Base-by-base conservation (phyloP, 164 flowering plant genomes). In the Sextonia rubra region DNA sequence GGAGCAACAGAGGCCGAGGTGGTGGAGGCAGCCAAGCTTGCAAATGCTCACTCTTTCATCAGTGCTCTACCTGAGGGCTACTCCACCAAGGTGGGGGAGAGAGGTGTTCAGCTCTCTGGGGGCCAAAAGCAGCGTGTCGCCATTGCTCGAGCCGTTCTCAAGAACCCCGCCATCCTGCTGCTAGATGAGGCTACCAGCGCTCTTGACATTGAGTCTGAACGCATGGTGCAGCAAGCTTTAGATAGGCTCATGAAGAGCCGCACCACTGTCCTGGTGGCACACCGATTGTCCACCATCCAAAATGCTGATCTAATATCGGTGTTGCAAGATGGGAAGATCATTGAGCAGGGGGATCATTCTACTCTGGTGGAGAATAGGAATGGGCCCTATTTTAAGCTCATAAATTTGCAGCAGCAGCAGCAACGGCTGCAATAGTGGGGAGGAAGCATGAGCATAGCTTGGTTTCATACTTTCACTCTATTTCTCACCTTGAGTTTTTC, bases 171-270 rank as follows among this genome's bases (percentile, higher is more conserved):
- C 61, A 90, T 96, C 55, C 74, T 96, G 76, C 81, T 96, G 0
- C 78, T 96, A 7, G 98, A 93, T 32, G 99, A 96, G 79, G 99
- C 99, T 30, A 95, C 99, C 0, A 95, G 99, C 22, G 99, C 99
- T 1, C 86, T 95, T 0, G 99, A 96, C 58, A 86, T 86, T 29
- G 99, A 93, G 71, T 91, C 98, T 0, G 99, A 96, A 74, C 89
- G 94, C 0, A 73, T 91, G 8, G 99, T 96, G 48, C 99, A 93
- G 69, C 90, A 86, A 75, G 98, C 98, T 0, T 82, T 96, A 5
- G 98, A 93, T 75, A 69, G 91, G 74, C 70, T 96, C 74, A 88
- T 90, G 97, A 83, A 80, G 85, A 90, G 87, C 79, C 77, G 98
- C 29, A 93, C 99, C 5, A 88, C 93, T 2, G 79, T 96, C 3